These are phyloP conservation scores for Grammothele lineata DNA, from an alignment of 768 basidiomycete genomes.

Conservation along the genomic window DNA sequence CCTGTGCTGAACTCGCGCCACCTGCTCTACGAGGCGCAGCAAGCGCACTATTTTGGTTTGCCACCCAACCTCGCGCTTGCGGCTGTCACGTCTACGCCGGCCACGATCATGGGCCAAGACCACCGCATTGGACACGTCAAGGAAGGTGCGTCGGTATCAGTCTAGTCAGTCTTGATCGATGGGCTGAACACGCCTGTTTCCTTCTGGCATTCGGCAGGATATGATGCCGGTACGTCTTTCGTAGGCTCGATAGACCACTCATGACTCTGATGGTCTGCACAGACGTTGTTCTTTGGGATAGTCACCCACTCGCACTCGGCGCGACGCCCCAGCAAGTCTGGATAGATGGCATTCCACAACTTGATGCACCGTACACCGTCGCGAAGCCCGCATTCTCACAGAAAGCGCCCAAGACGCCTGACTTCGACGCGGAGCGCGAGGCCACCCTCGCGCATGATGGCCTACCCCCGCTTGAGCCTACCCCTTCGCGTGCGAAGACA, in stretches of 20 bases:
- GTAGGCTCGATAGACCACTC: background rate
- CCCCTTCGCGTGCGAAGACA: conserved; percentile 25
- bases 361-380: conserved; percentile 41
- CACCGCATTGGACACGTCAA: conserved; percentile 67
- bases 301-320: conserved; percentile 72
- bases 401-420: conserved; percentile 46
- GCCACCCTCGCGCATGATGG: conserved; percentile 57
- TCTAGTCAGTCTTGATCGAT: background rate
- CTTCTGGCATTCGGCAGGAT: too few species aligned
- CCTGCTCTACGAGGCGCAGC: conserved; percentile 55
- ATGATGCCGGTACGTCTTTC: too few species aligned
- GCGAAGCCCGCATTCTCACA: conserved; percentile 57
- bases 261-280: background rate
- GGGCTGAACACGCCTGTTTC: too few species aligned
- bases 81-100: conserved; percentile 69
- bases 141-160: conserved; percentile 32
- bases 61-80: conserved; percentile 58
- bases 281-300: conserved; percentile 77
- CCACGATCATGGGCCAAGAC: conserved; percentile 63
- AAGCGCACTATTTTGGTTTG: conserved; percentile 70
- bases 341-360: conserved; percentile 81
- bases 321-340: conserved; percentile 79
- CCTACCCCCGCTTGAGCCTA: conserved; percentile 56
- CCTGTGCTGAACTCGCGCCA: conserved; percentile 53
- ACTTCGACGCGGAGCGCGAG: conserved; percentile 55